A percentile compares a stretch with the other conserved stretches of the same genome.
Conservation (phyloP, 2,329 filamentous ascomycete species). For the Colletotrichum sublineola region DNA sequence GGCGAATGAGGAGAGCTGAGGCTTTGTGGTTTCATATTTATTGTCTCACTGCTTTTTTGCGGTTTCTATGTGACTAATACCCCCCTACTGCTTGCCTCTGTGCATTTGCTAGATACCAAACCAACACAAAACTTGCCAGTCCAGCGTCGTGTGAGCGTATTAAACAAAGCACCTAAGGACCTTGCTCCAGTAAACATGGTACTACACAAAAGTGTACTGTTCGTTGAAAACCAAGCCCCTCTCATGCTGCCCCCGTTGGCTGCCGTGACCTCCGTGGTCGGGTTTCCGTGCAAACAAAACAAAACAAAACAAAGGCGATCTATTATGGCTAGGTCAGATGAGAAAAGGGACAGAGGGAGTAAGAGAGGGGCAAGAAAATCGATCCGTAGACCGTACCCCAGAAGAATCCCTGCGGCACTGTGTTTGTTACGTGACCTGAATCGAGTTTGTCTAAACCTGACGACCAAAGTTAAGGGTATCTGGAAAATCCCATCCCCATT, state of each 20-base stretch:
- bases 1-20: background rate
- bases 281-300: background rate
- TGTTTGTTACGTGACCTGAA: slow-evolving; percentile 46
- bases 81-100: background rate
- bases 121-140: background rate
- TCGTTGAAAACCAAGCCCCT: background rate
- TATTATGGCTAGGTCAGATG: slow-evolving; percentile 11
- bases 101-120: slow-evolving; percentile 14
- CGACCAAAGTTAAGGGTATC: slow-evolving; percentile 53
- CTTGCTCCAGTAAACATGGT: background rate
- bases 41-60: background rate
- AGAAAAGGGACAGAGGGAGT: background rate
- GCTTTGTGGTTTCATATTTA: background rate
- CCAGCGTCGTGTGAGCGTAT: slow-evolving; percentile 1
- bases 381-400: background rate
- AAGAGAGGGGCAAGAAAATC: background rate
- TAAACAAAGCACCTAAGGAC: background rate
- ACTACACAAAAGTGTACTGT: slow-evolving; percentile 21
- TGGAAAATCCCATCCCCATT: slow-evolving; percentile 43
- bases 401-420: slow-evolving; percentile 7
- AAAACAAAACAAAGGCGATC: background rate
- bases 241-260: slow-evolving; percentile 4
- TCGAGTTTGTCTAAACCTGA: slow-evolving; percentile 53
- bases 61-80: slow-evolving; percentile 20
- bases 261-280: background rate